phyloP scores from a whole-genome alignment of 306 rosid species.

The Lathyrus aphaca region DNA sequence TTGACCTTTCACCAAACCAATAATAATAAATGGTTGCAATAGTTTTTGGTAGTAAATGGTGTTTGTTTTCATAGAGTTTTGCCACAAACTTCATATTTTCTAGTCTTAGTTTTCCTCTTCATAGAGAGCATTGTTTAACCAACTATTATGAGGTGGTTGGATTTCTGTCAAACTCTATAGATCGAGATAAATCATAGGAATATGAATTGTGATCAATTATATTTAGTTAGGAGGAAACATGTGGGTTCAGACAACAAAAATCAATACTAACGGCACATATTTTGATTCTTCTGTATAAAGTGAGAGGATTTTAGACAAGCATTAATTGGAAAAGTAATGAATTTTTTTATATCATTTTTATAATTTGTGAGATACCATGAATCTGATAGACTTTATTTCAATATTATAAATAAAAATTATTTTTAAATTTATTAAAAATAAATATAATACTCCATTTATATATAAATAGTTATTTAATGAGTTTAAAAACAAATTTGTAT shows the following conservation, averaged over 20 bases:
- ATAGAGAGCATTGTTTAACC: not conserved
- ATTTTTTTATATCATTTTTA: not conserved
- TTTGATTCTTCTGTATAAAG: not conserved
- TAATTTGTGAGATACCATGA: not conserved
- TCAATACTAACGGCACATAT: not conserved
- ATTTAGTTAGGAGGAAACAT: not conserved
- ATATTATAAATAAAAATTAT: no score
- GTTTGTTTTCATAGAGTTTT: not conserved
- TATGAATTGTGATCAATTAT: slow-evolving; percentile 7
- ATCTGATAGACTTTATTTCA: not conserved
- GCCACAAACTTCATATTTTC: no score
- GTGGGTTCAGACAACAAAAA: not conserved
- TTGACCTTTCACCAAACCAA: not conserved
- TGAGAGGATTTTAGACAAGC: not conserved
- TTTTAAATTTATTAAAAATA: no score
- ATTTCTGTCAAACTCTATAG: slow-evolving; percentile 36
- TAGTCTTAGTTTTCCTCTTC: no score
- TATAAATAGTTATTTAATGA: no score
- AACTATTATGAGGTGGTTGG: slow-evolving; percentile 35
- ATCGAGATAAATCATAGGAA: slow-evolving; percentile 21
- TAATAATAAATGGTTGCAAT: not conserved
- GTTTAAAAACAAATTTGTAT: no score
- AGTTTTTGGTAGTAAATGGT: not conserved
- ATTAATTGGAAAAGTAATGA: slow-evolving; percentile 2
- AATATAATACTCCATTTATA: no score